A percentile compares a stretch with the other conserved stretches of the same genome.
These are phyloP conservation scores for Podospora didyma DNA, from an alignment of 495 filamentous ascomycete genomes.

Conservation along the genomic window DNA sequence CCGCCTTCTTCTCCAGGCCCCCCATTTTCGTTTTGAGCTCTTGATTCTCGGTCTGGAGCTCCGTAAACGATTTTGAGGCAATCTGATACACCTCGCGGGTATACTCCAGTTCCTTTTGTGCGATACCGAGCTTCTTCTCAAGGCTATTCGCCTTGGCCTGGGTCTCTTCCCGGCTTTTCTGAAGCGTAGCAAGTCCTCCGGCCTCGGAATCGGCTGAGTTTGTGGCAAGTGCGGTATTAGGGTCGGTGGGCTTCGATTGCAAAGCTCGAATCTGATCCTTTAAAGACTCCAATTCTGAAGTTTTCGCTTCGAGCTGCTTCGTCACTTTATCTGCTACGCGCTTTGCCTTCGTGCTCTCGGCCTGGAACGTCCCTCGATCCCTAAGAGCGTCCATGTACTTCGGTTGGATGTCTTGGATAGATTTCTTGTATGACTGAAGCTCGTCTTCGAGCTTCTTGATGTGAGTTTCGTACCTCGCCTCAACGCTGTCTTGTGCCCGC, in stretches of 20 bases:
- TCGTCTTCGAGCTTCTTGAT: slow-evolving; percentile 28
- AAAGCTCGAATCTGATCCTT: slow-evolving; percentile 48
- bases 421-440: slow-evolving; percentile 22
- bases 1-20: slow-evolving; percentile 46
- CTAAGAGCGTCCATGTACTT: slow-evolving; percentile 34
- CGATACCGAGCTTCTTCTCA: slow-evolving; percentile 42
- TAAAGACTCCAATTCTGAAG: slow-evolving; percentile 39
- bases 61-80: slow-evolving; percentile 52
- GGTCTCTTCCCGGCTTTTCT: slow-evolving; percentile 30
- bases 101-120: slow-evolving; percentile 52
- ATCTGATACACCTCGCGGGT: slow-evolving; percentile 59
- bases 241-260: slow-evolving; percentile 45
- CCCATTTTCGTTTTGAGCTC: slow-evolving; percentile 46
- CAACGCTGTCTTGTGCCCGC: slow-evolving; percentile 17
- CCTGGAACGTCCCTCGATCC: slow-evolving; percentile 36
- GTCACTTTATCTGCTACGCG: slow-evolving; percentile 10
- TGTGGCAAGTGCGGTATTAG: slow-evolving; percentile 44
- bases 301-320: slow-evolving; percentile 35
- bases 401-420: slow-evolving; percentile 22
- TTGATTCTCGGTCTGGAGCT: slow-evolving; percentile 47
- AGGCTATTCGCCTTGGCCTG: slow-evolving; percentile 27
- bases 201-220: slow-evolving; percentile 44
- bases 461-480: slow-evolving; percentile 23
- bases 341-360: slow-evolving; percentile 25
- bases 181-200: slow-evolving; percentile 43